These are phyloP conservation scores for Talaromyces sp. DNA, from an alignment of 2,329 filamentous ascomycete genomes.

Conservation along the genomic window DNA sequence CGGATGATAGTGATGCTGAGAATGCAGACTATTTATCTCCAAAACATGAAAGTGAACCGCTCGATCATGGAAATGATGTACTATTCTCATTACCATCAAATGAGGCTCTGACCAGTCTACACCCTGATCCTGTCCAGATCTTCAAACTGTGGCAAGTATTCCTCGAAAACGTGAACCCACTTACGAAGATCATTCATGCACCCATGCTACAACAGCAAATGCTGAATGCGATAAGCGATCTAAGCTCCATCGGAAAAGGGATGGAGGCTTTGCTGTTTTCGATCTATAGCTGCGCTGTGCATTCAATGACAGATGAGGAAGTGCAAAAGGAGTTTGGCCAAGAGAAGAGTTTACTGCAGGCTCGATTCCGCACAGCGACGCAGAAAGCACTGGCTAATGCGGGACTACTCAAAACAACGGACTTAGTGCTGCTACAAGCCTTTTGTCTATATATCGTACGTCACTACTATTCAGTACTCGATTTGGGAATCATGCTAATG, in stretches of 20 bases:
- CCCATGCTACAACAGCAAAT: conserved; percentile 55
- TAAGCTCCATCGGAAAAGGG: conserved; percentile 52
- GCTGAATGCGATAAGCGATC: conserved; percentile 50
- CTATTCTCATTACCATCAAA: conserved; percentile 3
- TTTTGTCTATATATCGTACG: conserved; percentile 54
- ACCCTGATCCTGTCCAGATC: conserved; percentile 48
- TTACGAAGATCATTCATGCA: conserved; percentile 60
- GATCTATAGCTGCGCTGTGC: conserved; percentile 60
- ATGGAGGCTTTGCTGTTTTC: conserved; percentile 60
- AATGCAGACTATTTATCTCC: conserved; percentile 6
- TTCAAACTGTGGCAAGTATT: conserved; percentile 57
- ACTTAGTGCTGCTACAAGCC: conserved; percentile 61
- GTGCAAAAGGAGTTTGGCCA: conserved; percentile 51
- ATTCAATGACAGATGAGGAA: conserved; percentile 41
- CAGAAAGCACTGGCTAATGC: conserved; percentile 64
- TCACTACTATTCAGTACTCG: not conserved
- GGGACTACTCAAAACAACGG: conserved; percentile 62
- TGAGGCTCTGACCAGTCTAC: conserved; percentile 8
- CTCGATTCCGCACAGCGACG: conserved; percentile 60
- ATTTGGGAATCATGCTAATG: not conserved
- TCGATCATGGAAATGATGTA: conserved; percentile 10
- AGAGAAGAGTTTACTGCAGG: conserved; percentile 50
- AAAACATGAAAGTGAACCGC: not conserved
- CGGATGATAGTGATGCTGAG: conserved; percentile 12
- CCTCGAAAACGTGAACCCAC: conserved; percentile 61